A percentile compares a stretch with the other conserved stretches of the same genome.
phyloP scores from a whole-genome alignment of 805 yeast species.

The Allodekkera sacchari region DNA sequence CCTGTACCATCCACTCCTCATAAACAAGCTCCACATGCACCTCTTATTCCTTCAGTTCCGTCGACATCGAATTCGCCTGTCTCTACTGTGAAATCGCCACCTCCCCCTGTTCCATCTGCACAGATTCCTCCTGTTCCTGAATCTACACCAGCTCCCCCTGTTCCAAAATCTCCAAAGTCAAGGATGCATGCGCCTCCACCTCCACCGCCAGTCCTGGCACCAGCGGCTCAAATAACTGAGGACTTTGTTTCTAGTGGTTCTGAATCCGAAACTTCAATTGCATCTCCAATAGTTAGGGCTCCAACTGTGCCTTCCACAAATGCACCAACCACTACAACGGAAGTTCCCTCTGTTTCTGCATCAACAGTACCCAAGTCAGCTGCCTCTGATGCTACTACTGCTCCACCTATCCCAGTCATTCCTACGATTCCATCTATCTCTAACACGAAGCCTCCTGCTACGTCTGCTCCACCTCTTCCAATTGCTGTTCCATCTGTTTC shows the following conservation, averaged over 20 bases:
- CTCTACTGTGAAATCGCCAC: conserved; percentile 3
- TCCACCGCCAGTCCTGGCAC: conserved; percentile 6
- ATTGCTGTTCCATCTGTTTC: background rate
- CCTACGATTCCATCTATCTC: conserved; percentile 2
- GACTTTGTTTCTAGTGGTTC: no score
- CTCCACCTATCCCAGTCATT: conserved; percentile 13
- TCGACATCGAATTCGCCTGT: conserved; percentile 4
- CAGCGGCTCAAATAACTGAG: conserved; percentile 3
- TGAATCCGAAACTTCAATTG: no score
- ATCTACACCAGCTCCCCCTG: conserved; percentile 1
- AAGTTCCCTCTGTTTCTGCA: conserved; percentile 1
- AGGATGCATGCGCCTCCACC: conserved; percentile 3
- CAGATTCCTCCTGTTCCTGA: conserved; percentile 4
- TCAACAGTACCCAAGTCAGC: no score
- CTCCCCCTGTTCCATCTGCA: conserved; percentile 10
- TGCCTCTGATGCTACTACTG: conserved; percentile 17
- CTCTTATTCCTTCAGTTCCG: conserved; percentile 10
- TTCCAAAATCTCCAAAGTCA: conserved; percentile 1
- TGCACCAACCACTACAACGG: conserved; percentile 1
- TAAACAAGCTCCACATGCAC: conserved; percentile 7
- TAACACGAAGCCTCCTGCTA: background rate
- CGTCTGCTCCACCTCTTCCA: conserved; percentile 2
- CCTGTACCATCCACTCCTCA: conserved; percentile 10
- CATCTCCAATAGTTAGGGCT: conserved; percentile 14
- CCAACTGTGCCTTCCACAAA: conserved; percentile 10